phyloP scores from a whole-genome alignment of 2,329 filamentous ascomycete genomes.

The Apiospora sp. region DNA sequence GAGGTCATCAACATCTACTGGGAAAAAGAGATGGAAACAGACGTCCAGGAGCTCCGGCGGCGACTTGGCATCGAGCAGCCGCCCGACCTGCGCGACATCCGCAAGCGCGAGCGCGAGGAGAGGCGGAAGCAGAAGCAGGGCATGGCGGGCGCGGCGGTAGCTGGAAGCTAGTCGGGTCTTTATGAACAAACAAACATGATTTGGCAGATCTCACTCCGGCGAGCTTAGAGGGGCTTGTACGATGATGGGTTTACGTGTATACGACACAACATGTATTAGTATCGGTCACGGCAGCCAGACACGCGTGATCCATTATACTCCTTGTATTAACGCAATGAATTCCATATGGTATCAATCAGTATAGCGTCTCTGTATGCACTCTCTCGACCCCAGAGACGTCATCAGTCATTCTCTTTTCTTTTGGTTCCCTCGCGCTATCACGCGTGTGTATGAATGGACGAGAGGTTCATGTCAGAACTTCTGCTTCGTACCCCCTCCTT shows the following conservation, averaged over 20 bases:
- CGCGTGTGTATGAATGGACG: neutral
- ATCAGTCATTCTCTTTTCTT: neutral
- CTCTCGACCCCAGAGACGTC: conserved; percentile 16
- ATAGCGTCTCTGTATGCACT: conserved; percentile 29
- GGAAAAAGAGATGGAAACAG: conserved; percentile 90
- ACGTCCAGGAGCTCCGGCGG: conserved; percentile 77
- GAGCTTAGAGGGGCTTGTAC: conserved; percentile 8
- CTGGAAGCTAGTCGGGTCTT: conserved; percentile 3
- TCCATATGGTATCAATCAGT: conserved; percentile 22
- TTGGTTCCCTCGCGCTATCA: neutral
- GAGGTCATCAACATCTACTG: conserved; percentile 97
- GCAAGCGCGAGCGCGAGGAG: conserved; percentile 74
- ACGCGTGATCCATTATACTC: conserved; percentile 22
- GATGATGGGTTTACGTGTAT: conserved; percentile 23
- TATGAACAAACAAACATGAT: neutral
- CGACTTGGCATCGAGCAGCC: conserved; percentile 87
- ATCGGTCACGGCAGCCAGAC: conserved; percentile 15
- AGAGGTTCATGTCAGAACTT: conserved; percentile 29
- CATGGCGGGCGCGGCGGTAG: neutral
- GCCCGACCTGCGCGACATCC: conserved; percentile 81
- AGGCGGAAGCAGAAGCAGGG: conserved; percentile 66
- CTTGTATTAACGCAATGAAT: conserved; percentile 36
- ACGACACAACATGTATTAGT: conserved; percentile 24
- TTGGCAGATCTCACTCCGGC: neutral
- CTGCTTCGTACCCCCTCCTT: neutral